phyloP scores from a whole-genome alignment of 306 rosid genomes.

The Fragaria nilgerrensis region DNA sequence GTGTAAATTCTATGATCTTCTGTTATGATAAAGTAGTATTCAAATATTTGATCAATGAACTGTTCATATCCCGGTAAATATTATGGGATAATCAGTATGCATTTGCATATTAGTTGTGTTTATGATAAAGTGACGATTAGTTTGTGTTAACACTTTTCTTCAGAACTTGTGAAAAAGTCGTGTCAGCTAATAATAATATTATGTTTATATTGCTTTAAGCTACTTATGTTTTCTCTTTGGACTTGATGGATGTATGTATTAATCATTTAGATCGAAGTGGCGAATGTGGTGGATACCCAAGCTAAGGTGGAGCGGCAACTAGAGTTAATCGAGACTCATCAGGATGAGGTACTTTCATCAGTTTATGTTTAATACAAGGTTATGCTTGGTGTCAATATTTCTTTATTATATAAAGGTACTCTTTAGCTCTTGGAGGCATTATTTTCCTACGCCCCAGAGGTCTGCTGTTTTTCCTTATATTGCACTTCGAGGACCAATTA shows the following conservation, averaged over 20 bases:
- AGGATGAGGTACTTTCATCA: constrained; percentile 69
- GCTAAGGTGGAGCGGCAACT: constrained; percentile 82
- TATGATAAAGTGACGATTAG: background rate
- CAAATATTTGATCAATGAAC: background rate
- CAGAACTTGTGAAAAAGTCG: background rate
- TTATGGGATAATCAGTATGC: background rate
- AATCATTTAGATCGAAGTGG: constrained; percentile 79
- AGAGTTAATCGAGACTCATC: constrained; percentile 94
- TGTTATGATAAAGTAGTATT: background rate
- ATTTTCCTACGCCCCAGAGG: background rate
- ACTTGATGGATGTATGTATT: constrained; percentile 25
- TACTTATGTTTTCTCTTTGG: background rate
- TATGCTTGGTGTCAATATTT: background rate
- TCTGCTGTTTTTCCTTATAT: background rate
- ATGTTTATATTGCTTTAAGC: background rate
- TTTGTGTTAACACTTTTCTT: background rate
- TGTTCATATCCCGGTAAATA: background rate
- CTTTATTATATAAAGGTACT: background rate
- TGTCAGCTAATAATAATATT: background rate
- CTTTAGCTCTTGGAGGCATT: background rate
- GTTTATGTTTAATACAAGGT: background rate
- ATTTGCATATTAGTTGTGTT: background rate
- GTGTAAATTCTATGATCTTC: background rate
- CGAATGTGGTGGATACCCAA: constrained; percentile 88
- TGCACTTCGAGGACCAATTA: background rate